phyloP scores from a whole-genome alignment of 768 basidiomycete species.

The Russula emetica region DNA sequence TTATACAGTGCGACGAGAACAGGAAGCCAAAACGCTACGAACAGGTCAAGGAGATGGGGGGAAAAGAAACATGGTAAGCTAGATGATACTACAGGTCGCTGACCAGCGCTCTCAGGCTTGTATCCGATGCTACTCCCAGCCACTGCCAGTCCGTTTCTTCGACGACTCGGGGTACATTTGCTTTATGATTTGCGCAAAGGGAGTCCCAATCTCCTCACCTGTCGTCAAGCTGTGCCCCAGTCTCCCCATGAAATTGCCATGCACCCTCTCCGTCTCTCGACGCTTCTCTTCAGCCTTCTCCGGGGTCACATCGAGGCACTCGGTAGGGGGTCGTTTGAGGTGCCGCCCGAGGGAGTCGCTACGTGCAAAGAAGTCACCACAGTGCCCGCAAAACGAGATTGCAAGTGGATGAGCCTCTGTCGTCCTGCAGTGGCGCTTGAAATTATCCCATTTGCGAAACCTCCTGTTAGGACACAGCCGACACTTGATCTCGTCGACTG shows the following conservation, averaged over 20 bases:
- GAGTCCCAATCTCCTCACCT: background rate
- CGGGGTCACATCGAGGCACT: background rate
- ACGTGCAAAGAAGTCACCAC: constrained; percentile 9
- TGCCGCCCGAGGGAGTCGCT: background rate
- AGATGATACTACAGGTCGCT: too few species aligned
- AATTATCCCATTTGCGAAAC: background rate
- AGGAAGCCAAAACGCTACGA: background rate
- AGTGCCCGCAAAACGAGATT: background rate
- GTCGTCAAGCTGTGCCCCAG: background rate
- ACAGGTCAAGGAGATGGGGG: background rate
- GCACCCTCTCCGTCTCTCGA: background rate
- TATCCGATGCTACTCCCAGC: background rate
- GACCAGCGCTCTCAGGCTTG: too few species aligned
- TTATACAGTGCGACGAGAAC: background rate
- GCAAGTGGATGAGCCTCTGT: background rate
- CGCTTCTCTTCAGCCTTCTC: background rate
- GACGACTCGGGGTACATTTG: background rate
- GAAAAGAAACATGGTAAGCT: background rate
- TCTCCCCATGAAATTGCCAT: background rate
- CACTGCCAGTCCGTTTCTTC: background rate
- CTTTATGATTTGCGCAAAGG: background rate
- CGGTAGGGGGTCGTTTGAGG: too few species aligned
- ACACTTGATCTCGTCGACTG: background rate
- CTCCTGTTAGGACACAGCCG: background rate
- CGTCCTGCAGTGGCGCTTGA: background rate